These are phyloP conservation scores for Paspalum notatum DNA, from an alignment of 176 grass and related monocot species.

Conservation along the genomic window DNA sequence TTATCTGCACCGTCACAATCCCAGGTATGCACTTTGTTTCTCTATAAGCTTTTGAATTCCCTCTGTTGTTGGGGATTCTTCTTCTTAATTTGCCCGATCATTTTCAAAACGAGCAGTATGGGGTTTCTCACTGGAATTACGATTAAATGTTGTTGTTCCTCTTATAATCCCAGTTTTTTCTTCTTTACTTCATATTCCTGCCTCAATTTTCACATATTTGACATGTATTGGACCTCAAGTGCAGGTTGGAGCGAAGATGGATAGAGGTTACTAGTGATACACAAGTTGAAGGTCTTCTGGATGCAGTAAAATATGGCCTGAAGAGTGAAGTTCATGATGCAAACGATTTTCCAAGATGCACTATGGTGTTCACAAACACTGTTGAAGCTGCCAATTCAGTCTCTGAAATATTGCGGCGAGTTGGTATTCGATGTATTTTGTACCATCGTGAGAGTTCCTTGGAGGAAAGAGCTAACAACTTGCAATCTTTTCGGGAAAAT, in stretches of 20 bases:
- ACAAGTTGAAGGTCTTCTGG: slow-evolving; percentile 85
- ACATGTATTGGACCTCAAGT: background rate
- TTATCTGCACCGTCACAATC: slow-evolving; percentile 87
- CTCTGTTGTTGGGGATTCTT: background rate
- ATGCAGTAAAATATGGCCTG: slow-evolving; percentile 71
- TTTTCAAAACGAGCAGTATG: slow-evolving; percentile 9
- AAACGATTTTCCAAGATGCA: slow-evolving; percentile 53
- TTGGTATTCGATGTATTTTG: slow-evolving; percentile 66
- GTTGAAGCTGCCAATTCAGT: slow-evolving; percentile 91
- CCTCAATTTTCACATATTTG: slow-evolving; percentile 22
- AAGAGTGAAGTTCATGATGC: slow-evolving; percentile 45
- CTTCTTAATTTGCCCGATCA: background rate
- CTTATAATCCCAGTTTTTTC: background rate
- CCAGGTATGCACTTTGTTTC: slow-evolving; percentile 61
- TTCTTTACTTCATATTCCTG: slow-evolving; percentile 5
- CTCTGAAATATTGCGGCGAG: slow-evolving; percentile 65
- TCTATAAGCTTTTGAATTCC: slow-evolving; percentile 15
- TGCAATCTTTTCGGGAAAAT: slow-evolving; percentile 65
- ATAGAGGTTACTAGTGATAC: slow-evolving; percentile 87
- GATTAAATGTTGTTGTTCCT: background rate
- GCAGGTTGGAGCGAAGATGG: slow-evolving; percentile 93
- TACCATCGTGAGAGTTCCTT: slow-evolving; percentile 81
- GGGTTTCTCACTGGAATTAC: background rate
- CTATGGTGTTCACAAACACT: slow-evolving; percentile 96
- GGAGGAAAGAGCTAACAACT: slow-evolving; percentile 71